These are phyloP conservation scores for Starmerella vitae DNA, from an alignment of 805 yeast species.

Conservation along the genomic window DNA sequence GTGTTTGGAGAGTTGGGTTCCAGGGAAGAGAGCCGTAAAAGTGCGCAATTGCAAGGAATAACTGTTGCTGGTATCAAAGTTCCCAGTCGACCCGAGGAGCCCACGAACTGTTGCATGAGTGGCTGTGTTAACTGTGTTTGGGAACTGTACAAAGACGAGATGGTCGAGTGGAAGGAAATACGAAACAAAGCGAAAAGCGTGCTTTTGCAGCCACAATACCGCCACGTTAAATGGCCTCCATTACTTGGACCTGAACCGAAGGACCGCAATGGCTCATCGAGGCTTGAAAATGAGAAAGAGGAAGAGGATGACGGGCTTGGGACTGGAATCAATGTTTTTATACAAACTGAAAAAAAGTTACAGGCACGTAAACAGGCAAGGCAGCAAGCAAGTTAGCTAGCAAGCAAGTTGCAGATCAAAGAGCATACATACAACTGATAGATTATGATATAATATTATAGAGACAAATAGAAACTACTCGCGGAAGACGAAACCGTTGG, in stretches of 20 bases:
- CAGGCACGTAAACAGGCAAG: slow-evolving; percentile 13
- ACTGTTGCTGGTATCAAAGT: slow-evolving; percentile 55
- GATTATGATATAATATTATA: too few species aligned
- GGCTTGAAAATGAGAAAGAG: slow-evolving; percentile 21
- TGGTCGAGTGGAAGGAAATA: slow-evolving; percentile 61
- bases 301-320: slow-evolving; percentile 46
- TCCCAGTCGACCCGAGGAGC: slow-evolving; percentile 75
- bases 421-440: too few species aligned
- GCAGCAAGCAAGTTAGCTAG: neutral
- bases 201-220: slow-evolving; percentile 22
- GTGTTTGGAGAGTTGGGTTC: slow-evolving; percentile 29
- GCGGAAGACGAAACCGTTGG: too few species aligned
- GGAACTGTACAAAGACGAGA: slow-evolving; percentile 82
- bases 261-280: slow-evolving; percentile 24
- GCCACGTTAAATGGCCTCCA: slow-evolving; percentile 45
- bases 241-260: slow-evolving; percentile 41
- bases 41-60: slow-evolving; percentile 26
- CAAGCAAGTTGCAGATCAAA: neutral
- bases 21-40: slow-evolving; percentile 24
- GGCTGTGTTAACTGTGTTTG: slow-evolving; percentile 96
- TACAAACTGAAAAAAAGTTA: slow-evolving; percentile 62
- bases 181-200: slow-evolving; percentile 40
- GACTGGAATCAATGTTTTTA: slow-evolving; percentile 63
- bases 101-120: slow-evolving; percentile 94
- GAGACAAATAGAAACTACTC: too few species aligned